Evolutionary conservation across 2,329 filamentous ascomycete genomes (phyloP), one percentile per base, ranked within the genome.

Genomic region (Exophiala dermatitidis): DNA sequence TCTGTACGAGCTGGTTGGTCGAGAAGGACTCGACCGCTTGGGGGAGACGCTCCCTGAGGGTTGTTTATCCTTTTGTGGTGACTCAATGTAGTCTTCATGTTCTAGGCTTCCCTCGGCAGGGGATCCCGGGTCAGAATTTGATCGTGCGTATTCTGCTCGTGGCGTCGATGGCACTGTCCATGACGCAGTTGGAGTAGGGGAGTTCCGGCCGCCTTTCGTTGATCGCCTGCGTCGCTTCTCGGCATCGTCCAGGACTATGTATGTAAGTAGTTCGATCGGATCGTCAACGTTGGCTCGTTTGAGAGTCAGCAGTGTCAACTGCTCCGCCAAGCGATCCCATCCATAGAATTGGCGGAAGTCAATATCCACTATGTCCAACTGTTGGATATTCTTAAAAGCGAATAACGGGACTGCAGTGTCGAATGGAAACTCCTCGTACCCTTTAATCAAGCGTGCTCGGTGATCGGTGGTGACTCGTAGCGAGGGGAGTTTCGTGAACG

Each of bases 281-380:
- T 98, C 90, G 59, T 96, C 90, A 42, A 98, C 78, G 59, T 85
- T 83, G 51, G 88, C 91, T 62, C 90, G 83, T 72, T 90, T 95
- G 60, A 98, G 76, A 2, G 88, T 93, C 60, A 98, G 76, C 58
- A 89, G 94, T 55, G 90, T 84, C 58, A 98, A 74, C 69, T 96
- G 90, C 67, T 98, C 93, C 5, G 93, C 87, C 52, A 97, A 73
- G 54, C 87, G 83, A 68, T 98, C 91, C 93, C 93, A 98, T 53
- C 93, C 93, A 71, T 90, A 95, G 72, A 97, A 96, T 64, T 95
- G 90, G 57, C 93, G 83, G 67, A 95, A 96, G 70, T 98, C 93
- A 67, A 97, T 86, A 71, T 94, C 90, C 72, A 85, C 90, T 49
- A 98, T 88, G 69, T 98, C 93, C 60, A 98, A 77, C 26, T 89